Evolutionary conservation across 2,329 filamentous ascomycete species (phyloP), one percentile per base, ranked within the genome.

Genomic region (Cladophialophora carrionii): DNA sequence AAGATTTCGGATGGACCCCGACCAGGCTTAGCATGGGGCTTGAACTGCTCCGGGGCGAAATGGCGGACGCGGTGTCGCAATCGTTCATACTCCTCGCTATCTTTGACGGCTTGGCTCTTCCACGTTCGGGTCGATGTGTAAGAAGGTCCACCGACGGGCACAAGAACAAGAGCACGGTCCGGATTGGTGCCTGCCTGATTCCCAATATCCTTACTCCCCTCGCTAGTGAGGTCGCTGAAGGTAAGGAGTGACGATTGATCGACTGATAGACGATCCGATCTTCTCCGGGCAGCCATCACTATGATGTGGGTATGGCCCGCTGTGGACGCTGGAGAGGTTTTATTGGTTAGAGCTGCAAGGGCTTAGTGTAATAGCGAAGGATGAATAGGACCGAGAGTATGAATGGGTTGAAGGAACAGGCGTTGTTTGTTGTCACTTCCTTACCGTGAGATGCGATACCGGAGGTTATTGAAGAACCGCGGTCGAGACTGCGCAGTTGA

Each of bases 11-110:
- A 63, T 2, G 53, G 58, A 5, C 22, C 54, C 17, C 20, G n/a
- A 48, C 53, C 46, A 20, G 57, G 65, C 37, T 57, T 68, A 34
- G 68, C 57, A 8, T 66, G 53, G 31, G 52, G 24, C 48, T 61
- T 60, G 48, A 70, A 66, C 32, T 64, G 61, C 51, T 68, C 65
- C 1, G 68, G 68, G 4, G 65, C 65, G 57, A 70, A 51, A 51
- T 67, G 65, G 8, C 63, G 54, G 51, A 70, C 65, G 2, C 65
- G 65, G 31, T 67, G 65, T 34, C 58, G 60, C 32, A 66, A 29
- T 26, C 68, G 57, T 46, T 68, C 63, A 34, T 54, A 70, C 29
- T 70, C 68, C 52, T 70, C 68, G 29, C 66, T 64, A 22, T 65
- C 65, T 22, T 61, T 66, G n/a, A 68, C 37, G 31, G 58, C 41